Base-by-base conservation (phyloP, 2,329 filamentous ascomycete genomes). In the Acarospora socialis region DNA sequence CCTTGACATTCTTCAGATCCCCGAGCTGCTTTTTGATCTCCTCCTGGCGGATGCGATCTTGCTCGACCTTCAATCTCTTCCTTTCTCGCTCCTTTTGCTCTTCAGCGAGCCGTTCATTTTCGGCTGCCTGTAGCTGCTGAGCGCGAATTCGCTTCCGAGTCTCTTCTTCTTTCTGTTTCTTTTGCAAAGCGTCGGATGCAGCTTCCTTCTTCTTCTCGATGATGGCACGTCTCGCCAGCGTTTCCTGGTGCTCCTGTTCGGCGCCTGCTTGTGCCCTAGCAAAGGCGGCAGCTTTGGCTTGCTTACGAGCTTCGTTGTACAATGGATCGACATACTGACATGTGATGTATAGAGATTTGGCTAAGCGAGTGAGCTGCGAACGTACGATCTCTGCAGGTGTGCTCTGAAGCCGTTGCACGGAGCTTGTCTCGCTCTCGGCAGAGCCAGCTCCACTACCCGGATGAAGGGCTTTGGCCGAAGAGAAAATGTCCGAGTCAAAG, bases 401-500 rank as follows among this genome's bases (percentile, higher is more conserved):
- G 66, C 83, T 93, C 65, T 98, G 90, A 28, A 98, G 75, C 48
- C 86, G 81, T 64, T 98, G 90, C 21, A 95, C 81, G 30, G 81
- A 80, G 49, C 79, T 77, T 34, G 71, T 68, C 52, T 94, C 86
- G 42, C 66, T 72, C 61, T 95, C 90, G 28, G 87, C 81, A 34
- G 87, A 93, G 38, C 86, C 86, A 40, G 81, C 75, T 35, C 69
- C 73, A 44, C 83, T 84, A 41, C 86, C 84, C 41, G 81, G 69
- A 58, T 92, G 82, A 39, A 83, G 71, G 44, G 87, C 82, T 67
- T 93, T 95, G 51, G 86, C 77, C 10, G 90, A 94, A 21, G 90
- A 93, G 68, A 98, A 95, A 44, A 98, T 84, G 56, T 98, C 90
- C 33, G 83, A 92, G 56, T 98, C 90, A 48, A 98, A 98, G 55